phyloP scores from a whole-genome alignment of 345 rosid species.

The Murraya koenigii region DNA sequence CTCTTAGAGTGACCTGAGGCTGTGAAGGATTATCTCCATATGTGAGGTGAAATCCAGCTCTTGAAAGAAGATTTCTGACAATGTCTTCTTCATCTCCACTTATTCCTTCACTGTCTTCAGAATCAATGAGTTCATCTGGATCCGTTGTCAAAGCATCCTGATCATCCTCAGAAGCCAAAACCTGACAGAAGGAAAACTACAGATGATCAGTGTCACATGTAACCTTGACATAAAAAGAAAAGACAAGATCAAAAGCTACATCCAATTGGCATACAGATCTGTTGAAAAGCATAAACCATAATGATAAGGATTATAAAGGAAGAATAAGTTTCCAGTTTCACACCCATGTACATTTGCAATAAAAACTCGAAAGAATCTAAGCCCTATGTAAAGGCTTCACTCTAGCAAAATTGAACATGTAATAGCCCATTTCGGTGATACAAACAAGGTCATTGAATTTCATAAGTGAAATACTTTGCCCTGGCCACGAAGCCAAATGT shows the following conservation, averaged over 20 bases:
- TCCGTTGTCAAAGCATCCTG: constrained; percentile 98
- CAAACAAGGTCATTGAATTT: background rate
- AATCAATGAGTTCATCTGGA: constrained; percentile 98
- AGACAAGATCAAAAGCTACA: background rate
- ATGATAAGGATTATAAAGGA: background rate
- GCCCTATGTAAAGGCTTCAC: background rate
- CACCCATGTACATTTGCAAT: background rate
- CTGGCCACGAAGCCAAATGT: background rate
- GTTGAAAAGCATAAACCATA: background rate
- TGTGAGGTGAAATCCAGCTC: constrained; percentile 95
- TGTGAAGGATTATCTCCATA: constrained; percentile 90
- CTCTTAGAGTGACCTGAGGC: constrained; percentile 82
- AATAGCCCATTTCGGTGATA: background rate
- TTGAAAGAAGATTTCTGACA: constrained; percentile 89
- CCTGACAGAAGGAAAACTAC: constrained; percentile 48
- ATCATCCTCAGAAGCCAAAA: constrained; percentile 94
- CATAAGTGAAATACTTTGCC: background rate
- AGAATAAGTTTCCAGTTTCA: background rate
- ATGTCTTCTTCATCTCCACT: constrained; percentile 99
- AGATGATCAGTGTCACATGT: constrained; percentile 5
- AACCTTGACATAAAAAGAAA: background rate
- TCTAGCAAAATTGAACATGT: background rate
- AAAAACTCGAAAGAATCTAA: background rate
- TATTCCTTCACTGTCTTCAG: constrained; percentile 94
- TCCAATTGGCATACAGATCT: background rate